Evolutionary conservation across 805 yeast genomes (phyloP).

Genomic region (Teunomyces panamensis): DNA sequence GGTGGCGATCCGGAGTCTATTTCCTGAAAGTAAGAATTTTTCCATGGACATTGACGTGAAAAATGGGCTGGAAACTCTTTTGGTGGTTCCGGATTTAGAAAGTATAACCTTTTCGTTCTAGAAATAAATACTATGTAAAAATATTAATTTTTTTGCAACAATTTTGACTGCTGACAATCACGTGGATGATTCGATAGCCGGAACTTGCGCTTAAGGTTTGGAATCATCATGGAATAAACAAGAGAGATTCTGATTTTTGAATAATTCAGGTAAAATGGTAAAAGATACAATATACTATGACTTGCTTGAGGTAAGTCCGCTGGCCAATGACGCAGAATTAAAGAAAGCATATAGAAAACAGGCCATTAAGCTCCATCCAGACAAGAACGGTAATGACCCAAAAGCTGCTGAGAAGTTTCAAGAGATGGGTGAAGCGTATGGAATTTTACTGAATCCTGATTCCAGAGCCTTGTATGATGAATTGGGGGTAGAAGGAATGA

Average conservation of each 20-base stretch:
- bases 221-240: neutral
- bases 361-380: constrained; percentile 92
- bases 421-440: constrained; percentile 63
- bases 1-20: constrained; percentile 38
- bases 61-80: constrained; percentile 65
- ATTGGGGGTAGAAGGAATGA: constrained; percentile 60
- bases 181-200: neutral
- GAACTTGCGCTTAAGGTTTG: neutral
- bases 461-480: constrained; percentile 75
- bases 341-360: constrained; percentile 90
- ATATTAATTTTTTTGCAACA: neutral
- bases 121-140: neutral
- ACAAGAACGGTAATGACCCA: constrained; percentile 93
- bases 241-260: too few species aligned
- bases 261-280: constrained; percentile 49
- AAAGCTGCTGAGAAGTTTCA: constrained; percentile 86
- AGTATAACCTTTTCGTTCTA: constrained; percentile 60
- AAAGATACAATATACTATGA: constrained; percentile 89
- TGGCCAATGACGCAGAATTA: constrained; percentile 77
- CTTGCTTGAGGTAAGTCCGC: constrained; percentile 59
- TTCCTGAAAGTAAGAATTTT: constrained; percentile 25
- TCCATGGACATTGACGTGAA: constrained; percentile 60
- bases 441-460: constrained; percentile 71
- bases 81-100: constrained; percentile 70
- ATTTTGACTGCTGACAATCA: neutral